These are phyloP conservation scores for Hibiscus trionum DNA, from an alignment of 345 rosid species.

Conservation along the genomic window DNA sequence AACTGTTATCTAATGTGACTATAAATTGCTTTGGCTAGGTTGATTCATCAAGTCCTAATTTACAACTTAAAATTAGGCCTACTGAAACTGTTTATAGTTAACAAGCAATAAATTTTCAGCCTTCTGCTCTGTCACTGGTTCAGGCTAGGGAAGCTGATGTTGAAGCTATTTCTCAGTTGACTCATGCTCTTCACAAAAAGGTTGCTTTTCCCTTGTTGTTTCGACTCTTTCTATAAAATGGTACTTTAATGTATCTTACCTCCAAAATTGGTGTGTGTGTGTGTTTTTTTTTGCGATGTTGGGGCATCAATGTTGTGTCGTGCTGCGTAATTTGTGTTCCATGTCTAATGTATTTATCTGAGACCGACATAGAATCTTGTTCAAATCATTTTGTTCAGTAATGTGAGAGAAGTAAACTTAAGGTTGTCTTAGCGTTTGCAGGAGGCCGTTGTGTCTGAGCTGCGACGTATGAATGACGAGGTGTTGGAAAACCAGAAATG, in stretches of 20 bases:
- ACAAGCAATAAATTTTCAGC: conserved; percentile 28
- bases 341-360: not conserved
- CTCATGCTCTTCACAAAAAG: conserved; percentile 50
- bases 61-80: conserved; percentile 30
- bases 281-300: not conserved
- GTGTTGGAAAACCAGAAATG: conserved; percentile 47
- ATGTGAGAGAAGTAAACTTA: conserved; percentile 16
- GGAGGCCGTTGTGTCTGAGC: conserved; percentile 68
- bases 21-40: conserved; percentile 33
- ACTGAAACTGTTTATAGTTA: conserved; percentile 29
- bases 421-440: conserved; percentile 25
- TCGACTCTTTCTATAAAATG: not conserved
- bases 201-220: conserved; percentile 18
- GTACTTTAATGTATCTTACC: not conserved
- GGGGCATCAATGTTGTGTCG: not conserved
- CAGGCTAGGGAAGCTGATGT: conserved; percentile 57
- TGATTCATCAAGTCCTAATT: conserved; percentile 29
- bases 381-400: conserved; percentile 5
- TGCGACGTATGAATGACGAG: conserved; percentile 61
- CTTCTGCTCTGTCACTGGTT: conserved; percentile 29
- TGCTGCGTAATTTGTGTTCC: not conserved
- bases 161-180: conserved; percentile 49
- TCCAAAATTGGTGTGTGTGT: not conserved
- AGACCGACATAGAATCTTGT: not conserved
- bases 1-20: conserved; percentile 1